Evolutionary conservation across 371 early-diverging fungal genomes (phyloP).

Genomic region (Mortierella sp.): DNA sequence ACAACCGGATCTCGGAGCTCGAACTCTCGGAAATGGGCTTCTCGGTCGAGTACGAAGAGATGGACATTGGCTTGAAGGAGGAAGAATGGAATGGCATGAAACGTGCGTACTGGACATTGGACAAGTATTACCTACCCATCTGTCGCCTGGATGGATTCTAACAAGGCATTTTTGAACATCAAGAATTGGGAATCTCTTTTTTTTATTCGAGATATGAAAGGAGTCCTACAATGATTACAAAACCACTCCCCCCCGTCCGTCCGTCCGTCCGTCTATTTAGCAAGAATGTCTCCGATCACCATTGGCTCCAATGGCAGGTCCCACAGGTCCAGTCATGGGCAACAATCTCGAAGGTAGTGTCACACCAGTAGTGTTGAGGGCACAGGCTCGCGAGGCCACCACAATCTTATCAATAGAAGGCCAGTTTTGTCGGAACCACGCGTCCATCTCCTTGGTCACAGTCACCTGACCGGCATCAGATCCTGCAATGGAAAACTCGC

Average conservation of each 20-base stretch:
- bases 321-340: background rate
- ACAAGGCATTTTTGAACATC: too few species aligned
- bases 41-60: conserved; percentile 73
- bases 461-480: background rate
- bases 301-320: background rate
- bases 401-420: conserved; percentile 2
- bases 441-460: background rate
- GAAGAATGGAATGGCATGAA: conserved; percentile 94
- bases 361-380: background rate
- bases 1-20: conserved; percentile 84
- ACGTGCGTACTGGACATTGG: conserved; percentile 85
- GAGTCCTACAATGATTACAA: too few species aligned
- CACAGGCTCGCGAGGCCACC: background rate
- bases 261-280: background rate
- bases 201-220: too few species aligned
- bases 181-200: too few species aligned
- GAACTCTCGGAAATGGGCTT: conserved; percentile 87
- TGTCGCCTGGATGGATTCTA: conserved; percentile 60
- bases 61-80: conserved; percentile 77
- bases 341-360: background rate
- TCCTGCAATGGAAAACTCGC: conserved; percentile 17
- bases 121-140: conserved; percentile 82
- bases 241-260: too few species aligned
- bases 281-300: background rate
- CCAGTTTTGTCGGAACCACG: conserved; percentile 18